Conservation (phyloP, 2,329 filamentous ascomycete species). For the Microdochium trichocladiopsis region DNA sequence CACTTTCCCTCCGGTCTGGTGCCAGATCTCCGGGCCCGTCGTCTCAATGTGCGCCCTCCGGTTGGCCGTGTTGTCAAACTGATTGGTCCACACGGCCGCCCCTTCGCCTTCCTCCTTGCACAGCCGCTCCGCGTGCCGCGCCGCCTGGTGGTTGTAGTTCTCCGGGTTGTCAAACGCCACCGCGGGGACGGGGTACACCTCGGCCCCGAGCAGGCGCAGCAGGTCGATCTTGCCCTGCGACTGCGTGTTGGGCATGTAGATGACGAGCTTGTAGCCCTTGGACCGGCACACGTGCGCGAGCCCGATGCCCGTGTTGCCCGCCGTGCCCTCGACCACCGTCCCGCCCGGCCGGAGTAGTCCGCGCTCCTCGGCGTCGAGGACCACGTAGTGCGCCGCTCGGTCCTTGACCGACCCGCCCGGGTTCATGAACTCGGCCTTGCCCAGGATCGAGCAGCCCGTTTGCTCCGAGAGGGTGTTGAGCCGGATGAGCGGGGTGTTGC, state of each 20-base stretch:
- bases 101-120: conserved; percentile 46
- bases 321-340: conserved; percentile 94
- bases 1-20: conserved; percentile 76
- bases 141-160: conserved; percentile 98
- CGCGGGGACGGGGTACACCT: conserved; percentile 92
- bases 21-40: conserved; percentile 95
- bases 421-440: conserved; percentile 98
- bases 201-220: conserved; percentile 80
- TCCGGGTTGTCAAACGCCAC: conserved; percentile 91
- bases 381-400: conserved; percentile 87
- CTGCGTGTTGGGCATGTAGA: conserved; percentile 99
- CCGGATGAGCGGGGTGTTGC: conserved; percentile 91
- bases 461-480: conserved; percentile 82
- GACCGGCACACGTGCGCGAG: conserved; percentile 93
- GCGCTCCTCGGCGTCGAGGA: conserved; percentile 85
- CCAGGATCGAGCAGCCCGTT: conserved; percentile 89
- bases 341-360: conserved; percentile 79
- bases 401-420: conserved; percentile 95
- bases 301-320: conserved; percentile 96
- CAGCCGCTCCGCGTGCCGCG: conserved; percentile 76
- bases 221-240: conserved; percentile 97
- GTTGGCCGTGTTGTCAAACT: conserved; percentile 97
- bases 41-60: conserved; percentile 92
- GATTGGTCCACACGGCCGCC: conserved; percentile 89
- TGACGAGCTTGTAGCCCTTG: conserved; percentile 88